Percentiles rank a stretch among this genome's conserved stretches.
Conservation (phyloP, 1,139 yeast species). For the Sugiyamaella pinicola region DNA sequence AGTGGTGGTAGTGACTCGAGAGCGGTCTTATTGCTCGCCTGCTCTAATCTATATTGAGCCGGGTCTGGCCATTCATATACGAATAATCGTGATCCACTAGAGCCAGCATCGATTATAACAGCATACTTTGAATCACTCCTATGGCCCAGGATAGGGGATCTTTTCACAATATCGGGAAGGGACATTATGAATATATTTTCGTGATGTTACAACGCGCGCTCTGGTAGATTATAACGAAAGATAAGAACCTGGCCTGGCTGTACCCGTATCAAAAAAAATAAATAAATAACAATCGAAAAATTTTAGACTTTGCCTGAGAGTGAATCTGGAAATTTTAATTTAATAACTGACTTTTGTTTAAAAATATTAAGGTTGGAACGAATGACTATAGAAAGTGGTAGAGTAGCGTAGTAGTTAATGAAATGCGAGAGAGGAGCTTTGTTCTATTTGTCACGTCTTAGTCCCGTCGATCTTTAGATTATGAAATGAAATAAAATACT, state of each 20-base stretch:
- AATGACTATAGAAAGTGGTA: neutral
- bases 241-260: too few relatives aligned
- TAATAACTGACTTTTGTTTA: too few relatives aligned
- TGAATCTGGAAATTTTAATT: too few relatives aligned
- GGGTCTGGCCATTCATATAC: constrained; percentile 69
- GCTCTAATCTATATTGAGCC: constrained; percentile 1
- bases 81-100: constrained; percentile 76
- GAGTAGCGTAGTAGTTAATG: neutral
- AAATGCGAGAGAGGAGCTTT: neutral
- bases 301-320: too few relatives aligned
- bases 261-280: too few relatives aligned
- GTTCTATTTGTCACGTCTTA: neutral
- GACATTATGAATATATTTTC: neutral
- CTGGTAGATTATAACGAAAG: neutral
- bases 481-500: too few relatives aligned
- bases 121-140: constrained; percentile 47
- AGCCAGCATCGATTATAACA: constrained; percentile 79
- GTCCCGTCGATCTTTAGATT: neutral
- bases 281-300: too few relatives aligned
- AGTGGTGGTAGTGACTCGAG: constrained; percentile 44
- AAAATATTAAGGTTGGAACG: too few relatives aligned
- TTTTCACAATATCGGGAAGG: constrained; percentile 1
- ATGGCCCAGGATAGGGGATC: constrained; percentile 6
- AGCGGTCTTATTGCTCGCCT: constrained; percentile 17
- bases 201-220: too few relatives aligned